Evolutionary conservation across 208 protist species (phyloP), one percentile per base, ranked within the genome.

Genomic region (Crithidia mellificae): DNA sequence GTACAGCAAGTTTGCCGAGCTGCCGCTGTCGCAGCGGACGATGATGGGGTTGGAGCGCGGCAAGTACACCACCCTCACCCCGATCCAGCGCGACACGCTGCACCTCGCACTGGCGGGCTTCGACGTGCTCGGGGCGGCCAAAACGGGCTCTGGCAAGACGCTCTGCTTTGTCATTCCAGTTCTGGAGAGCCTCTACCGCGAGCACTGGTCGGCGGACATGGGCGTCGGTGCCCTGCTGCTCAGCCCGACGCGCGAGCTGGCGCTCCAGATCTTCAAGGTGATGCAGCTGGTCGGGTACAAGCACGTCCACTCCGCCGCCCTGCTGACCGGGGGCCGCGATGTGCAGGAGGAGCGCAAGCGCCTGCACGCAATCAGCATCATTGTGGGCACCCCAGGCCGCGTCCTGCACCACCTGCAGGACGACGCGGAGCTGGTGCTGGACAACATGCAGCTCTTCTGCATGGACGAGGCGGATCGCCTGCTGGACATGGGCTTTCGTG

Each of bases 381-480:
- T 99, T 38, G 92, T 99, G 47, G 96, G 93, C 50, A 99, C 99
- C 12, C 98, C 99, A 3, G 99, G 99, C 17, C 86, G 98, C 39
- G 80, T 99, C 7, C 80, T 99, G 57, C 98, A 99, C 61, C 99
- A 99, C 84, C 91, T 99, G 38, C 96, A 99, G 69, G 89, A 99
- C 63, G 98, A 97, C 24, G 66, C 88, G 12, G 70, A 74, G 20
- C 97, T 99, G 38, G 82, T 93, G 56, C 79, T 87, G 38, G 78
- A 89, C 56, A 98, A 98, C 82, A 62, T 99, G 68, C 88, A 97
- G 74, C 74, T 99, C 41, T 83, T 99, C n/a, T 96, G 99, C 49
- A 89, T 99, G 65, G 99, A 99, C 76, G 99, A 99, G 81, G 98
- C 98, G 17, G 98, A 99, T 74, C 74, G 97, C 4, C 90, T 99